Base-by-base conservation (phyloP, 164 flowering plant genomes). In the Paratinospora sagittata region DNA sequence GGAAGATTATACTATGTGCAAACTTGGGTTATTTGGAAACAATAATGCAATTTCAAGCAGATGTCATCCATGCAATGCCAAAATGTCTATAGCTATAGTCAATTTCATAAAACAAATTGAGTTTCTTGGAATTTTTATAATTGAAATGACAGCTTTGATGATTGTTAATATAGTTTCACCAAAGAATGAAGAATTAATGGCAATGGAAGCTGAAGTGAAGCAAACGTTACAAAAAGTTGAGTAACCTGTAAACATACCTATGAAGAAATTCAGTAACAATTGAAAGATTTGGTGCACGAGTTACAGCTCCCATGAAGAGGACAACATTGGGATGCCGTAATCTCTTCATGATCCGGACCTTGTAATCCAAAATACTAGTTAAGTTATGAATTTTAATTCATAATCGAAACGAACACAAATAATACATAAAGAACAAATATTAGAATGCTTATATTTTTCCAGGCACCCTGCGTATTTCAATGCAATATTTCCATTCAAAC, bases 321-420 rank as follows among this genome's bases (percentile, higher is more conserved):
- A 95, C 99, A 78, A 95, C 97, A 85, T 95, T 95, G 11, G 99
- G 99, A 84, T 95, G 99, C 63, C 99, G 85, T n/a, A 92, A 68
- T 70, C 83, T 89, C 82, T 84, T 87, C 97, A 95, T 95, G 75
- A 95, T 89, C 61, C 84, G 81, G 17, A 95, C 89, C 99, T 95
- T 65, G 76, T 47, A 79, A 80, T 41, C 39, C 62, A 81, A 74
- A 82, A 70, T 30, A 68, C 21, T 16, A 66, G 58, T 66, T 33
- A 67, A 65, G 72, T 65, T 49, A 73, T 30, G 60, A 14, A 36
- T 52, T 43, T 37, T 13, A 65, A 36, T 47, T 36, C 71, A 70
- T 37, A 61, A 27, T 33, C 52, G 39, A 64, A 55, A 55, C 21
- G 8, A 55, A 8, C 10, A n/a, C 47, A 55, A 55, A n/a, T 1